Base-by-base conservation (phyloP, 2,329 filamentous ascomycete genomes). In the Aspergillus sp. region DNA sequence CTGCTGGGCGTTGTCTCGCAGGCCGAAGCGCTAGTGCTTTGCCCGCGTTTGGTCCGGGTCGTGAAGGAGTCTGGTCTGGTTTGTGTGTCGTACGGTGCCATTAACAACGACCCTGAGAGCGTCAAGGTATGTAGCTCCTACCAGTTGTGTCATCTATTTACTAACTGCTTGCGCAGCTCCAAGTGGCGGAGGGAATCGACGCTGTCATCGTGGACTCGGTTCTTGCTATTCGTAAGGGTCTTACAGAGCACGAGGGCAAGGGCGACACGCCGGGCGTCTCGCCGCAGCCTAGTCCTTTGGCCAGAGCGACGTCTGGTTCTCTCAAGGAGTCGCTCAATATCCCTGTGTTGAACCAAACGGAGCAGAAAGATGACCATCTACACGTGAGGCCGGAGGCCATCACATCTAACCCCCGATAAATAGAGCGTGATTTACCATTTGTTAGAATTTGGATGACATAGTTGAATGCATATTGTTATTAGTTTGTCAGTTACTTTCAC, bases 131-230 rank as follows among this genome's bases (percentile, higher is more conserved):
- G 87, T 58, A 38, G 21, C 25, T n/a, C 19, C 44, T 7, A 36
- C 4, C 8, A 10, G n/a, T 41, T 21, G 4, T n/a, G 50, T 39
- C 7, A n/a, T 23, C 10, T 13, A 3, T 8, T 41, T 17, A 44
- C 64, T 67, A 57, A 68, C 48, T 36, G 8, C 21, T 17, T 36
- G 17, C 15, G n/a, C 72, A 93, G 88, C 81, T 89, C 64, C 95
- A 99, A 88, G 91, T 96, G 8, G 90, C 91, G 57, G 91, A 97
- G 77, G 94, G 95, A 51, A 97, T 99, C 63, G 95, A 99, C 73
- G 95, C 95, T 1, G 94, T 99, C 57, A 99, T 99, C 71, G 95
- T 98, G 13, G 95, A 99, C 74, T 95, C 87, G 63, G 94, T 99
- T 3, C 84, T 98, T 30, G 91, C 91, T 42, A 97, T 99, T 67